Percentiles rank a stretch among this genome's conserved stretches.
phyloP scores from a whole-genome alignment of 345 rosid species.

The Hevea brasiliensis region DNA sequence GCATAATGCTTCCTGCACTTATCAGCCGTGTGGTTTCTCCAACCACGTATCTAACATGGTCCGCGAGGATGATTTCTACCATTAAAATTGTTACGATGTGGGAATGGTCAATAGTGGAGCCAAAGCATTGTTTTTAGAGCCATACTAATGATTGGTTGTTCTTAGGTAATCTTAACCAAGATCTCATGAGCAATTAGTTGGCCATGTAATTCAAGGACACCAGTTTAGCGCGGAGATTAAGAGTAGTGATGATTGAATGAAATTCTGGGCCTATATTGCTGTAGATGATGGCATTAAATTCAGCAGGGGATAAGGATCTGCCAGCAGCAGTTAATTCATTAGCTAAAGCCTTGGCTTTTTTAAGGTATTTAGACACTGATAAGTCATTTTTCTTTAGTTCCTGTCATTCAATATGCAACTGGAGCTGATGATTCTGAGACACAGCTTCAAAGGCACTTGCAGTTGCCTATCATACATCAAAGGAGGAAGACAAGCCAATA shows the following conservation, averaged over 20 bases:
- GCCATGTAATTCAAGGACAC: not conserved
- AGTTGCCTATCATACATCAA: not conserved
- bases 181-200: not conserved
- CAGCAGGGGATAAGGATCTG: not conserved
- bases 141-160: not conserved
- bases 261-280: not conserved
- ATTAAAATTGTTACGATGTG: not conserved
- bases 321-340: not conserved
- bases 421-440: not conserved
- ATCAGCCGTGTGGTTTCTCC: not conserved
- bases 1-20: no score
- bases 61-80: not conserved
- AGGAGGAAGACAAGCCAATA: not conserved
- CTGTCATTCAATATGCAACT: no score
- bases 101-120: not conserved
- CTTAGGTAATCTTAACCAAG: not conserved
- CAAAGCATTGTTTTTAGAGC: no score
- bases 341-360: not conserved
- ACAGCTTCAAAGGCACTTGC: not conserved
- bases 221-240: not conserved
- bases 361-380: not conserved
- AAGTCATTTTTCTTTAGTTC: not conserved
- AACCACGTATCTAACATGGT: not conserved
- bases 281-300: constrained; percentile 1
- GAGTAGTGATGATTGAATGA: not conserved